Percentiles rank a stretch among this genome's conserved stretches.
These are phyloP conservation scores for Carex kokanica DNA, from an alignment of 176 grass and related monocot genomes.

Conservation along the genomic window DNA sequence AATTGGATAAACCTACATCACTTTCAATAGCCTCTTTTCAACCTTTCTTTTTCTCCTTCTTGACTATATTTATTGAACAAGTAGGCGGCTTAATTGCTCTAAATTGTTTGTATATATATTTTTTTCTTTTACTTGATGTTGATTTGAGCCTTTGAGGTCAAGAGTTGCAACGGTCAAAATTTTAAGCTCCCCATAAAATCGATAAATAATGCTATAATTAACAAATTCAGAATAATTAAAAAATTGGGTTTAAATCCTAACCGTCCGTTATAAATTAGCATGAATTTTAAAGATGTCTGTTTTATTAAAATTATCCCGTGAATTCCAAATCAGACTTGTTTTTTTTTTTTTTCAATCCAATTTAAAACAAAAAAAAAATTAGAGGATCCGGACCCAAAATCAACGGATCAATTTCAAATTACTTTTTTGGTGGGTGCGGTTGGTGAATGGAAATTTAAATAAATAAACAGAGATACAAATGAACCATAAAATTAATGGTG, in stretches of 20 bases:
- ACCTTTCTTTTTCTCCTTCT: neutral
- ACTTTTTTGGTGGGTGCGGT: neutral
- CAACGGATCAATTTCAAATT: neutral
- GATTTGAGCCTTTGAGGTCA: neutral
- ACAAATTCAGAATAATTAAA: too few species aligned
- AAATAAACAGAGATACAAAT: neutral
- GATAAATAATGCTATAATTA: neutral
- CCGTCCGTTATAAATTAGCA: too few species aligned
- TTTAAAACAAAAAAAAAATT: too few species aligned
- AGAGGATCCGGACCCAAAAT: too few species aligned
- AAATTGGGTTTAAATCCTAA: too few species aligned
- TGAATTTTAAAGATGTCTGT: too few species aligned
- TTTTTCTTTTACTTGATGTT: constrained; percentile 4
- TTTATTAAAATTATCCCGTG: too few species aligned
- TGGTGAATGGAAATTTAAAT: neutral
- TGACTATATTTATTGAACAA: neutral
- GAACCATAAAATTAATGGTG: neutral
- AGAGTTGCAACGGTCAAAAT: too few species aligned
- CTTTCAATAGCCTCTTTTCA: neutral
- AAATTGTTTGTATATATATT: neutral
- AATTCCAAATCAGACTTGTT: too few species aligned
- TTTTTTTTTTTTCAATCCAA: too few species aligned
- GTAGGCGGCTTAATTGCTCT: neutral
- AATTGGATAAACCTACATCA: constrained; percentile 15
- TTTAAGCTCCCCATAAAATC: neutral